These are phyloP conservation scores for Pisolithus marmoratus DNA, from an alignment of 768 basidiomycete species.

Conservation along the genomic window DNA sequence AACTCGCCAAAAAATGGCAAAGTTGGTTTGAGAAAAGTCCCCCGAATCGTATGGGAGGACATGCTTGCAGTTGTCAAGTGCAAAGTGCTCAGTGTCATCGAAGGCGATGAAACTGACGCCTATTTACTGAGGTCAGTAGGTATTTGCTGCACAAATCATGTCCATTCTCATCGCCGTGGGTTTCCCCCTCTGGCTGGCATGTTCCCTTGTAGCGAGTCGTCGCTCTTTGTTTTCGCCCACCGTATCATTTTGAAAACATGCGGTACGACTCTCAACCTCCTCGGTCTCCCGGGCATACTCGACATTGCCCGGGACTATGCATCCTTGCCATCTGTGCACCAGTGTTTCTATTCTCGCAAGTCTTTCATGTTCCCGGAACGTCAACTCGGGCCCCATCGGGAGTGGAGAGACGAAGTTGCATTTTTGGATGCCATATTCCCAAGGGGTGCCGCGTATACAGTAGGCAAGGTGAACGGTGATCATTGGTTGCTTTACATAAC, in stretches of 20 bases:
- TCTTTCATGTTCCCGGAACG: constrained; percentile 99
- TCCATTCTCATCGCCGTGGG: neutral
- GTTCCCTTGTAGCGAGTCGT: constrained; percentile 76
- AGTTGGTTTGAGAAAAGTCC: constrained; percentile 72
- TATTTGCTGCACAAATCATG: neutral
- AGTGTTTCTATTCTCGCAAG: constrained; percentile 97
- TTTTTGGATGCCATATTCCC: constrained; percentile 88
- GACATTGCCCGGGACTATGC: constrained; percentile 79
- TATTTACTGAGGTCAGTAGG: constrained; percentile 84
- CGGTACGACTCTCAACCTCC: constrained; percentile 95
- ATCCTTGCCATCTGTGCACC: constrained; percentile 64
- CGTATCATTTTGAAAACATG: constrained; percentile 98
- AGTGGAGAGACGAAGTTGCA: constrained; percentile 91
- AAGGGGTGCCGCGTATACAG: constrained; percentile 88
- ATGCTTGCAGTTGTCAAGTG: constrained; percentile 97
- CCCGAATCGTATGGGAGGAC: constrained; percentile 82
- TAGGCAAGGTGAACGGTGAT: constrained; percentile 97
- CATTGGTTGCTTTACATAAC: constrained; percentile 98
- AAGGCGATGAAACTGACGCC: constrained; percentile 89
- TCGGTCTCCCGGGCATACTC: constrained; percentile 91
- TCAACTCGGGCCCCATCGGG: constrained; percentile 85
- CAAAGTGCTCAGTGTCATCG: constrained; percentile 86
- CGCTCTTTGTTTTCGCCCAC: constrained; percentile 91
- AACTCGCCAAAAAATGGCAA: constrained; percentile 35
- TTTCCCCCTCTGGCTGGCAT: neutral